These are phyloP conservation scores for Lactifluus rugatus DNA, from an alignment of 768 basidiomycete species.

Conservation along the genomic window DNA sequence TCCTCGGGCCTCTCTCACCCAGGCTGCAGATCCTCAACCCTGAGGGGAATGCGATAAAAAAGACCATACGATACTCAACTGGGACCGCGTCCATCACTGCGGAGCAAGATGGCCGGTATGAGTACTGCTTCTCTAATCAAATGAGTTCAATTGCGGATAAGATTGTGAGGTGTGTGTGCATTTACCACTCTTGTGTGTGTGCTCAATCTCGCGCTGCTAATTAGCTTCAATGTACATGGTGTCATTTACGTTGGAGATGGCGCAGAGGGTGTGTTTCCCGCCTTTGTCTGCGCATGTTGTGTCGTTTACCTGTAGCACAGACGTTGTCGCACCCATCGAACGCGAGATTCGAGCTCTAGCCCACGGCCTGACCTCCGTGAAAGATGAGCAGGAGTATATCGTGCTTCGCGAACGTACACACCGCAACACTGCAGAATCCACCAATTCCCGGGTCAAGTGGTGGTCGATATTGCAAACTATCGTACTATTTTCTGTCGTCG, in stretches of 20 bases:
- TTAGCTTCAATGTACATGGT: conserved; percentile 96
- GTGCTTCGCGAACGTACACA: conserved; percentile 88
- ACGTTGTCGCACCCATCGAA: conserved; percentile 90
- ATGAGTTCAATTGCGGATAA: conserved; percentile 97
- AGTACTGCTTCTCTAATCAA: conserved; percentile 98
- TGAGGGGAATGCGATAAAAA: conserved; percentile 51
- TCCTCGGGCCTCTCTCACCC: background rate
- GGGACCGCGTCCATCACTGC: conserved; percentile 86
- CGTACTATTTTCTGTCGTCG: conserved; percentile 83
- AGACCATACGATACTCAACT: conserved; percentile 80
- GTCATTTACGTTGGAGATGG: conserved; percentile 75
- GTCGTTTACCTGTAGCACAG: conserved; percentile 29
- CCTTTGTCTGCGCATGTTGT: background rate
- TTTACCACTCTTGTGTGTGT: background rate
- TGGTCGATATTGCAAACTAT: conserved; percentile 91
- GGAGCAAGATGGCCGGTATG: conserved; percentile 75
- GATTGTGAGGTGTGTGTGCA: conserved; percentile 67
- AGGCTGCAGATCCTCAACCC: conserved; percentile 72
- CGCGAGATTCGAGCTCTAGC: conserved; percentile 84
- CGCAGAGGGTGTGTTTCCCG: conserved; percentile 50
- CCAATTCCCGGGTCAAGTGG: conserved; percentile 95
- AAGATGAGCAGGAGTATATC: conserved; percentile 99
- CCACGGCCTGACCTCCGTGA: conserved; percentile 74
- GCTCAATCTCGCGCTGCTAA: conserved; percentile 5
- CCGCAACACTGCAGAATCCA: conserved; percentile 88